Conservation (phyloP, 352 stramenopile genomes). For the Blastocystis sp. region DNA sequence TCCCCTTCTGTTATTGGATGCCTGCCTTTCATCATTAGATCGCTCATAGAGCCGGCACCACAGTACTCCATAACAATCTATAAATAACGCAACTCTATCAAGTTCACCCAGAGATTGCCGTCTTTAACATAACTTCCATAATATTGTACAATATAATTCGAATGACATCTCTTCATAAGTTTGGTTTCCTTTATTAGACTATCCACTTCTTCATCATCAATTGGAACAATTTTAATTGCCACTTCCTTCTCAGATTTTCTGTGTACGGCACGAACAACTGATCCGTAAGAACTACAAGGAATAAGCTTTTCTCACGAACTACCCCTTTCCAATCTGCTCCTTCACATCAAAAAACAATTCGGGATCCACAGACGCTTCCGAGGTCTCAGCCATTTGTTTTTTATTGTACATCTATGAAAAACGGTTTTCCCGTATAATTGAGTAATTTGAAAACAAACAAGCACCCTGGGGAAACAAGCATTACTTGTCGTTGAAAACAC, state of each 20-base stretch:
- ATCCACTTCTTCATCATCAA: neutral
- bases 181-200: conserved; percentile 59
- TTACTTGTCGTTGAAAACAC: neutral
- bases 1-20: conserved; percentile 32
- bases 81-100: neutral
- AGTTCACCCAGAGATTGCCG: conserved; percentile 46
- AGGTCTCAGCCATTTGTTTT: neutral
- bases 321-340: conserved; percentile 13
- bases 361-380: neutral
- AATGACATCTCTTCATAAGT: conserved; percentile 64
- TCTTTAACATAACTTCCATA: conserved; percentile 49
- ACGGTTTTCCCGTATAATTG: too few species aligned
- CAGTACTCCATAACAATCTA: conserved; percentile 66
- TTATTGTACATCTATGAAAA: too few species aligned
- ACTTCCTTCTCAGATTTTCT: neutral
- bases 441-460: neutral
- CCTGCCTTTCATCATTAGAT: conserved; percentile 57
- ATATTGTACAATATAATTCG: conserved; percentile 62
- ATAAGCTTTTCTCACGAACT: neutral
- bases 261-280: neutral
- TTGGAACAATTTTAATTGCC: conserved; percentile 27
- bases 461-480: neutral
- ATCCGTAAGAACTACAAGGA: neutral
- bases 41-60: conserved; percentile 38
- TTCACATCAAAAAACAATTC: neutral